Base-by-base conservation (phyloP, 2,329 filamentous ascomycete species). In the Aspergillus versicolor region DNA sequence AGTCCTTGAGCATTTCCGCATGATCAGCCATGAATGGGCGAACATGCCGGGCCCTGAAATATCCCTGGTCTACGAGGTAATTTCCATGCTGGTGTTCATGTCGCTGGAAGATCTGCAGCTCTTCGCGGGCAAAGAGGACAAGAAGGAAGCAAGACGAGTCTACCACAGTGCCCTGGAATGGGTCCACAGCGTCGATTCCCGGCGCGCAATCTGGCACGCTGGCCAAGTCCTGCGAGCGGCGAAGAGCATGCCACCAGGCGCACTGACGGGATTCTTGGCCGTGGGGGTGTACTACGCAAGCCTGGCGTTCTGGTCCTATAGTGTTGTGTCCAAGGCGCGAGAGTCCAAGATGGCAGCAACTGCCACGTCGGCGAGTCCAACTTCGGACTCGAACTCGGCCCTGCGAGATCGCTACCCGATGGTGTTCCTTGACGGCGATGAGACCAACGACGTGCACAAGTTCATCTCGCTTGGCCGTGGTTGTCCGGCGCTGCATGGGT, bases 271-370 rank as follows among this genome's bases (percentile, higher is more conserved):
- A 60, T 90, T 90, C 67, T 83, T 85, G 60, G 86, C 87, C 0
- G 83, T 90, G 6, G 85, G 83, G 0, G 81, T 90, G 0, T 88
- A 90, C 66, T 88, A 90, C 65, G 87, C 88, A 1, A 82, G 82
- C 12, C 75, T 91, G 4, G 83, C 84, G 0, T 75, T 91, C 41
- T 91, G 89, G 89, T 82, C 83, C 0, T 89, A 88, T 62, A 86
- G 87, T 0, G 82, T 90, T 0, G 77, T 87, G 5, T 78, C 75
- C 19, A 73, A 75, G 60, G 79, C 81, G 13, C 67, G 69, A 62
- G 34, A 47, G 22, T 44, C 46, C 3, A 51, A 57, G 46, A 17
- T 45, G 21, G 34, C 40, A 5, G 42, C 44, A 21, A 21, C 21
- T 3, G 21, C 8, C 41, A 47, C 17, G 27, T 22, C 42, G 46